Evolutionary conservation across 345 rosid species (phyloP), one percentile per base, ranked within the genome.

Genomic region (Angophora floribunda): DNA sequence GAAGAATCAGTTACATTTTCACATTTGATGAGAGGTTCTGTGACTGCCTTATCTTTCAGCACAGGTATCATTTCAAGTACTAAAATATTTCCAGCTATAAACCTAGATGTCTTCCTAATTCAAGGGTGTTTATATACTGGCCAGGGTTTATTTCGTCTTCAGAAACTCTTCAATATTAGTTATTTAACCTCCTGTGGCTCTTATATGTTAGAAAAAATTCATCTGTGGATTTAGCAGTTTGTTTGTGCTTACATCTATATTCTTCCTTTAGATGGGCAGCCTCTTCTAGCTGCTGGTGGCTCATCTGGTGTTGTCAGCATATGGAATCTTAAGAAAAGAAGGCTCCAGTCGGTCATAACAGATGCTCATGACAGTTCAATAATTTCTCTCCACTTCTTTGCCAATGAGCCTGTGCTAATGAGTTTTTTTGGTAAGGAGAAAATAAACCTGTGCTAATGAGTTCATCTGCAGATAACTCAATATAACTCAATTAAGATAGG

Each of bases 391-490:
- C 96, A 95, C 90, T 98, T 96, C 90, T 94, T 97, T 45, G 99
- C 99, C 36, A 96, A 96, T 91, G 98, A 97, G 89, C 99, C 99
- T 88, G 99, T 97, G 89, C 93, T 97, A 63, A 94, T 97, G 97
- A 97, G 99, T 89, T 91, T n/a, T n/a, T n/a, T n/a, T n/a, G n/a
- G n/a, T n/a, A n/a, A n/a, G n/a, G n/a, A n/a, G n/a, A n/a, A n/a
- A n/a, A n/a, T n/a, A n/a, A n/a, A n/a, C 99, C 99, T 88, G 99
- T 97, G 89, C 93, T 97, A 63, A 94, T 97, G 97, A 97, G 99
- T 89, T 91, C 99, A 84, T 95, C 99, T 87, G 92, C 94, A 28
- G 99, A 97, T 91, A 97, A 97, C 93, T 97, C 99, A 52, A 89
- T 97, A 97, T 91, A 97, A 97, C 93, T 97, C 99, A 52, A 89